Evolutionary conservation across 2,329 filamentous ascomycete genomes (phyloP).

Genomic region (Xylariales sp.): DNA sequence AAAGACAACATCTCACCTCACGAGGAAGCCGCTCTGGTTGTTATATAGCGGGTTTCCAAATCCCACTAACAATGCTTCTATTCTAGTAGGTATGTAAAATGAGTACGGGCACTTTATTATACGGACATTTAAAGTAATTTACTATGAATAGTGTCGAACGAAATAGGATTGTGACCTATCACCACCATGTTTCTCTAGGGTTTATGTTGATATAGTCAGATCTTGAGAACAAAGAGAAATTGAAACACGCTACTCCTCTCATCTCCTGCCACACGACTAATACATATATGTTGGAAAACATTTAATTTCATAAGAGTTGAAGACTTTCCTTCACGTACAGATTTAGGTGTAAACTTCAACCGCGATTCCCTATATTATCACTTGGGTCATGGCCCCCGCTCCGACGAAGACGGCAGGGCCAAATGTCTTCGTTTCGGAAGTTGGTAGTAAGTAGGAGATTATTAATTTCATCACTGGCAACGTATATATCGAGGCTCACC

Average conservation of each 20-base stretch:
- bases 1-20: too few species aligned
- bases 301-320: neutral
- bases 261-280: neutral
- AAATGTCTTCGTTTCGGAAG: neutral
- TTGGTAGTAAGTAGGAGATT: constrained; percentile 11
- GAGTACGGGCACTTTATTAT: too few species aligned
- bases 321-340: neutral
- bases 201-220: neutral
- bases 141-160: neutral
- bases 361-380: neutral
- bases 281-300: neutral
- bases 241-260: neutral
- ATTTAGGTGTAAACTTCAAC: neutral
- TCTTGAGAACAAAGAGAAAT: constrained; percentile 20
- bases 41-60: too few species aligned
- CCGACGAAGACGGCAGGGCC: neutral
- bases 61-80: too few species aligned
- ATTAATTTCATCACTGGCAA: neutral
- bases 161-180: constrained; percentile 6
- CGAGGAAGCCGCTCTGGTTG: too few species aligned
- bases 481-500: neutral
- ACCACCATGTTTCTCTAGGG: neutral
- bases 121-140: too few species aligned
- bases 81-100: too few species aligned
- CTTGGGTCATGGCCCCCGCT: neutral